Conservation (phyloP, 176 grass and related monocot genomes). For the Phoenix roebelenii region DNA sequence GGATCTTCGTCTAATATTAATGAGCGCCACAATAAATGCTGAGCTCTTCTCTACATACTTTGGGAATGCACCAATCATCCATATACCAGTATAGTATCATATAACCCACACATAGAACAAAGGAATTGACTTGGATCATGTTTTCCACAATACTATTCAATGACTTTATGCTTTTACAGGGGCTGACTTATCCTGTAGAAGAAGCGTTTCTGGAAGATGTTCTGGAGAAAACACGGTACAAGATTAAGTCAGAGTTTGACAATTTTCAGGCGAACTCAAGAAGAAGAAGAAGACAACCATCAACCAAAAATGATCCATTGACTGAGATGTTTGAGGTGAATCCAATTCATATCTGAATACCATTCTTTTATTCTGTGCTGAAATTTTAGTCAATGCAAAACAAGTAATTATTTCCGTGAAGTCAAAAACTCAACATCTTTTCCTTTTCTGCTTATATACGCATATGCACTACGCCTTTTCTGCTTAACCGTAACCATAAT, state of each 20-base stretch:
- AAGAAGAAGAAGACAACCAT: conserved; percentile 45
- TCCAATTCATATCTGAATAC: neutral
- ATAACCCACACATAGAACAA: no score
- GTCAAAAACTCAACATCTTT: no score
- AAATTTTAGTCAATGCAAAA: no score
- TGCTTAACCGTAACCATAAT: no score
- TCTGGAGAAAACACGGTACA: conserved; percentile 68
- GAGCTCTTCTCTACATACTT: conserved; percentile 94
- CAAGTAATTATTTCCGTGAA: no score
- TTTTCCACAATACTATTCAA: conserved; percentile 5
- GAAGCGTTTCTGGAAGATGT: conserved; percentile 86
- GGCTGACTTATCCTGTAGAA: conserved; percentile 78
- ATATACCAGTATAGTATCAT: conserved; percentile 68
- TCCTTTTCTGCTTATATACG: no score
- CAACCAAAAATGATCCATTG: conserved; percentile 62
- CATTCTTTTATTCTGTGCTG: neutral
- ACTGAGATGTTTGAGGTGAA: conserved; percentile 79
- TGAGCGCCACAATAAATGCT: conserved; percentile 98
- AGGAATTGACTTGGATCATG: neutral
- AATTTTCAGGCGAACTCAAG: conserved; percentile 66
- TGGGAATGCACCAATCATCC: conserved; percentile 65
- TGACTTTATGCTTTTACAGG: conserved; percentile 38
- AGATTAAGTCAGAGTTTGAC: conserved; percentile 63
- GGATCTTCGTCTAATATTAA: conserved; percentile 79
- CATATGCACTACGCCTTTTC: no score